These are phyloP conservation scores for Oenanthe sinensis DNA, from an alignment of 129 eudicot genomes.

Conservation along the genomic window DNA sequence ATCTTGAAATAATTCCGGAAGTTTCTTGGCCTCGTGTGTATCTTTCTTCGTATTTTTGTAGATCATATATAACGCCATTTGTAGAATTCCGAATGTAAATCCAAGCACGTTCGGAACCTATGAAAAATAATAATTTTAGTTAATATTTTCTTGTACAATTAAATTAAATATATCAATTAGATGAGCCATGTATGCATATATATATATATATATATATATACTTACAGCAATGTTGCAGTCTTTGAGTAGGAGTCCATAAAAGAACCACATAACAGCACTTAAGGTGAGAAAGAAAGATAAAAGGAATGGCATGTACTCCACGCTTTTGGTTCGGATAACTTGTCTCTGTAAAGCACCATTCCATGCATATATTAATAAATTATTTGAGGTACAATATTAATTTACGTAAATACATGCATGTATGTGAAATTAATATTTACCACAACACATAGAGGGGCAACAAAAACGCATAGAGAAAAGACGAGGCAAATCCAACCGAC, in stretches of 20 bases:
- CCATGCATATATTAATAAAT: too few relatives aligned
- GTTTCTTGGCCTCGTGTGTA: conserved; percentile 4
- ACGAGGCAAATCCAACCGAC: conserved; percentile 77
- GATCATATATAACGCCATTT: conserved; percentile 50
- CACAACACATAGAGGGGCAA: conserved; percentile 59
- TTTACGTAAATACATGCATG: too few relatives aligned
- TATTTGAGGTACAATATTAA: too few relatives aligned
- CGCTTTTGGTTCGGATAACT: too few relatives aligned
- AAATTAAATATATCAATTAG: neutral
- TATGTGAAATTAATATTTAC: conserved; percentile 20
- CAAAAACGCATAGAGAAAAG: conserved; percentile 59
- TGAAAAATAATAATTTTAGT: neutral
- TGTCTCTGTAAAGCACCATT: too few relatives aligned
- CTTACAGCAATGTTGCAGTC: too few relatives aligned
- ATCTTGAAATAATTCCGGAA: conserved; percentile 7
- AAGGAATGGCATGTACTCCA: too few relatives aligned
- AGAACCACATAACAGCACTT: too few relatives aligned
- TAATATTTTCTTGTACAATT: too few relatives aligned
- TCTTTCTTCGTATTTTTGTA: conserved; percentile 37
- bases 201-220: too few relatives aligned
- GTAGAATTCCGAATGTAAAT: conserved; percentile 51
- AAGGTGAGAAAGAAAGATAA: too few relatives aligned
- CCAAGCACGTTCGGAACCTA: conserved; percentile 67
- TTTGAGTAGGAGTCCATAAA: too few relatives aligned
- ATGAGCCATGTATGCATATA: neutral